These are phyloP conservation scores for Mentha longifolia DNA, from an alignment of 257 asterid species.

Conservation along the genomic window DNA sequence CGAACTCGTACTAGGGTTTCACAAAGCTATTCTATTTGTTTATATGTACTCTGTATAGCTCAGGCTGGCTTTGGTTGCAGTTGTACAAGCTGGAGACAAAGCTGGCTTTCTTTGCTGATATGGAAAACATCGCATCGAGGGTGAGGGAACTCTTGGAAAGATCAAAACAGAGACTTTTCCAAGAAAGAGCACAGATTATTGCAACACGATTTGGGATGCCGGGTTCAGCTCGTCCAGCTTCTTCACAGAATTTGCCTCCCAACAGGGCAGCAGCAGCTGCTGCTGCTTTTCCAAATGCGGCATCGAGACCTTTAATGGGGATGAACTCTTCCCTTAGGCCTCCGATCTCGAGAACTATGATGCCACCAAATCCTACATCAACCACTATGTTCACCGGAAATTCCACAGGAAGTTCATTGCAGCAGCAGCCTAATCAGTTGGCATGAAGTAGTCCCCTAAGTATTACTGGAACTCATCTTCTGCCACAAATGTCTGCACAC, in stretches of 20 bases:
- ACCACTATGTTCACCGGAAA: slow-evolving; percentile 47
- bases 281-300: slow-evolving; percentile 51
- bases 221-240: slow-evolving; percentile 59
- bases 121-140: slow-evolving; percentile 77
- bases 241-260: slow-evolving; percentile 54
- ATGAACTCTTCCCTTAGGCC: slow-evolving; percentile 59
- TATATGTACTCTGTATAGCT: slow-evolving; percentile 21
- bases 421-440: slow-evolving; percentile 62
- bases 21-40: slow-evolving; percentile 6
- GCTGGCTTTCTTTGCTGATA: slow-evolving; percentile 76
- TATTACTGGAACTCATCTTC: slow-evolving; percentile 21
- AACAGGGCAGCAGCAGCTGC: slow-evolving; percentile 65
- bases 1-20: slow-evolving; percentile 2
- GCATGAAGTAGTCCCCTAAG: slow-evolving; percentile 53
- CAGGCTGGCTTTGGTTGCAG: slow-evolving; percentile 53
- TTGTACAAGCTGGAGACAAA: slow-evolving; percentile 88
- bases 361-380: slow-evolving; percentile 61
- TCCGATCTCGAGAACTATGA: slow-evolving; percentile 62
- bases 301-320: slow-evolving; percentile 67
- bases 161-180: slow-evolving; percentile 87
- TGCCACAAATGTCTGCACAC: slow-evolving; percentile 28
- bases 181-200: slow-evolving; percentile 87
- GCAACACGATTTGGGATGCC: slow-evolving; percentile 76
- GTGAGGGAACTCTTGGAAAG: slow-evolving; percentile 86
- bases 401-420: slow-evolving; percentile 64